Evolutionary conservation across 1,284 basidiomycete genomes (phyloP), one percentile per base, ranked within the genome.

Genomic region (Cutaneotrichosporon cavernicola): DNA sequence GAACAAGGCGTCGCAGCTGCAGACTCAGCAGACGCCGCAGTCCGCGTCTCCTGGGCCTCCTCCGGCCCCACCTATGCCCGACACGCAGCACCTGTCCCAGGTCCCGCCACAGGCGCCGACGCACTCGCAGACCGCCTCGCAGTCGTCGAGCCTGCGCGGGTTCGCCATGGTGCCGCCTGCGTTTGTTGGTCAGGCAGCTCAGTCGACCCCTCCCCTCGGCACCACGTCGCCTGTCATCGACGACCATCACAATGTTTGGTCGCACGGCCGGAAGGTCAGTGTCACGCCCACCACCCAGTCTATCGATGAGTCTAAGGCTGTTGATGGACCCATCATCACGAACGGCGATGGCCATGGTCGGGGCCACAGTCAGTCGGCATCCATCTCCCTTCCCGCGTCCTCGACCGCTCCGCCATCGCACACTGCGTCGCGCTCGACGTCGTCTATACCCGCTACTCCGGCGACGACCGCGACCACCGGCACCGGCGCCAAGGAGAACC

Each of bases 211-310:
- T 8, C 52, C 60, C 18, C 36, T 56, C 9, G 55, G 55, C 8
- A 38, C 26, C 30, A 32, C 64, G 60, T 59, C 60, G 6, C 56
- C 58, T 5, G 56, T 59, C 14, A 58, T 62, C 5, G 61, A 68
- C 10, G 72, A 73, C 47, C 63, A 71, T 26, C 63, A 62, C 50
- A 55, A 53, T 18, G 52, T 40, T 22, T 22, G 72, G 72, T 71
- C 71, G 9, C 73, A 75, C 63, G 64, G 70, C 16, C 68, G 77
- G 56, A 77, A 77, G 62, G 68, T 72, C 36, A 77, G 75, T 65
- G 67, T 69, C 43, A 69, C 70, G 8, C 65, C 67, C 5, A 62
- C 65, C 16, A 68, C 68, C 5, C 63, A 60, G 30, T 69, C 70
- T 18, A 69, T 69, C 46, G 68, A 69, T 59, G 68, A 69, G 65